Evolutionary conservation across 2,329 filamentous ascomycete genomes (phyloP), one percentile per base, ranked within the genome.

Genomic region (Aspergillus sergii): DNA sequence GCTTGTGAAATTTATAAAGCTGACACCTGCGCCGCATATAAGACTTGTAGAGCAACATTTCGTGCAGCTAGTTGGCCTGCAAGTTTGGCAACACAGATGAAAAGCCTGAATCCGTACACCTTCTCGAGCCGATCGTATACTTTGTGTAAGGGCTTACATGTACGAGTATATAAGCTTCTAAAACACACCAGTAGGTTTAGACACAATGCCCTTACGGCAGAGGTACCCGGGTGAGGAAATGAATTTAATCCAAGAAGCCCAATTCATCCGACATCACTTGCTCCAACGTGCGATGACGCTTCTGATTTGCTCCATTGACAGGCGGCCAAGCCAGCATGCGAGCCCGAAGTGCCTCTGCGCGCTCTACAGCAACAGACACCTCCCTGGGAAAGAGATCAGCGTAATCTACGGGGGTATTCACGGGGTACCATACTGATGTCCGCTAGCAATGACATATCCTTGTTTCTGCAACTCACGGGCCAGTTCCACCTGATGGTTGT

Each of bases 401-500:
- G 32, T 23, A 59, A 16, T 30, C 12, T 43, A 60, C 26, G n/a
- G 30, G 53, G 16, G 41, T 55, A 30, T 59, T 11, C 21, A 48
- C 61, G 12, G 53, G 19, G 21, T 30, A 39, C 32, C 85, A 60
- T 84, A 93, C 90, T 85, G 83, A 48, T 92, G 79, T 59, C 84
- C 81, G 12, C 90, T 91, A 70, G 89, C 85, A n/a, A 94, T 83
- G 3, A 92, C 88, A 78, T 96, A 96, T 28, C 90, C 89, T 68
- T 92, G 87, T 28, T 83, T 80, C 36, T 90, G 86, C 61, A 98
- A 85, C 68, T 92, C 89, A 57, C 88, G 83, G 0, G 94, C 94
- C 60, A 99, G 85, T 76, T 98, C 93, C 23, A 88, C 85, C 78
- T 99, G 95, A 75, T 99, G 95, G 72, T 99, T 94, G 73, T 96